A percentile compares a stretch with the other conserved stretches of the same genome.
These are phyloP conservation scores for Conoideocrella luteorostrata DNA, from an alignment of 2,329 filamentous ascomycete genomes.

Conservation along the genomic window DNA sequence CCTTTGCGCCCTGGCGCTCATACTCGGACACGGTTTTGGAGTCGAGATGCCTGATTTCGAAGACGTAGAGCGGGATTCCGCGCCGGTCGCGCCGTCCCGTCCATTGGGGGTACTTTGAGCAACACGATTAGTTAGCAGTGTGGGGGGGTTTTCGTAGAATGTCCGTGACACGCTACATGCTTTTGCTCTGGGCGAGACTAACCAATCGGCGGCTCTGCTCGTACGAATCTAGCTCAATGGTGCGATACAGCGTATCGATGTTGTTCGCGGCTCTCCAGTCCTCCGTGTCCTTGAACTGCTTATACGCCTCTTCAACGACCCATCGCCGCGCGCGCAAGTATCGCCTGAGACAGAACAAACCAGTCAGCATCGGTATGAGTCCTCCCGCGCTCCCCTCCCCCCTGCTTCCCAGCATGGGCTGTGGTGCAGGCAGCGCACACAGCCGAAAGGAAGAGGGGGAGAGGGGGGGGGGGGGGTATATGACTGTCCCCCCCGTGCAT, in stretches of 20 bases:
- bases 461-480: too few species aligned
- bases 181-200: conserved; percentile 25
- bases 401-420: too few species aligned
- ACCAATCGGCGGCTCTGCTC: conserved; percentile 74
- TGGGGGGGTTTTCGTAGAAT: too few species aligned
- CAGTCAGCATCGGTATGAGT: too few species aligned
- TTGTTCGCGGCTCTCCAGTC: conserved; percentile 78
- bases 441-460: too few species aligned
- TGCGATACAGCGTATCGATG: conserved; percentile 73
- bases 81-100: conserved; percentile 83
- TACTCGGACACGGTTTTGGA: conserved; percentile 74
- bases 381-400: too few species aligned
- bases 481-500: not conserved
- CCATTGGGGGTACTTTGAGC: conserved; percentile 79
- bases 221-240: conserved; percentile 79
- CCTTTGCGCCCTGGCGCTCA: conserved; percentile 57
- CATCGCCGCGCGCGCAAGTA: conserved; percentile 83
- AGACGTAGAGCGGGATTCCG: conserved; percentile 88
- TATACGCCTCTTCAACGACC: conserved; percentile 67
- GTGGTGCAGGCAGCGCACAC: too few species aligned
- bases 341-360: conserved; percentile 48
- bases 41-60: conserved; percentile 78
- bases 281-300: conserved; percentile 83
- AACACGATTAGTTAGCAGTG: not conserved
- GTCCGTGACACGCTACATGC: too few species aligned